A percentile compares a stretch with the other conserved stretches of the same genome.
These are phyloP conservation scores for Alternaria sp. DNA, from an alignment of 2,329 filamentous ascomycete genomes.

Conservation along the genomic window DNA sequence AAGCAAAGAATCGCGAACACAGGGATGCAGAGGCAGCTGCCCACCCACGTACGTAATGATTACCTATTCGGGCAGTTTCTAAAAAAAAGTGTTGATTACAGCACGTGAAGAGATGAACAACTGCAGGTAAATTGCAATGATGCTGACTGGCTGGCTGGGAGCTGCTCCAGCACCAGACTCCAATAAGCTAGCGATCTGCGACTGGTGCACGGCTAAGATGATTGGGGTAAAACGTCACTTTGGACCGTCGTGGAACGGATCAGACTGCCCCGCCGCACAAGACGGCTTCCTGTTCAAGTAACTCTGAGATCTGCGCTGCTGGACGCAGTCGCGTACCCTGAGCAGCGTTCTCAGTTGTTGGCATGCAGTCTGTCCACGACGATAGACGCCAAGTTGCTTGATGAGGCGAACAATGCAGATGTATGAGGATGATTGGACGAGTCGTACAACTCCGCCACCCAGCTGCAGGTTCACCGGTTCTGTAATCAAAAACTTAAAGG, in stretches of 20 bases:
- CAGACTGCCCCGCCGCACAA: not conserved
- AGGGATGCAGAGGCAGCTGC: too few species aligned
- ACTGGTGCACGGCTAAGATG: not conserved
- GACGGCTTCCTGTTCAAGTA: too few species aligned
- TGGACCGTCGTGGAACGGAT: not conserved
- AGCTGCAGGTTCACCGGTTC: not conserved
- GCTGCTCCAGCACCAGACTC: not conserved
- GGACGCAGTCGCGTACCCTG: too few species aligned
- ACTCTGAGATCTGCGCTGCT: too few species aligned
- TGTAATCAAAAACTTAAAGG: not conserved
- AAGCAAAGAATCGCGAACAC: too few species aligned
- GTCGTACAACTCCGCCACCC: not conserved
- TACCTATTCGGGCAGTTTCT: not conserved
- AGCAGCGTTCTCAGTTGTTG: too few species aligned
- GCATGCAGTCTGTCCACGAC: not conserved
- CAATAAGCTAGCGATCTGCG: not conserved
- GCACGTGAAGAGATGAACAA: too few species aligned
- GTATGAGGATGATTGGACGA: not conserved
- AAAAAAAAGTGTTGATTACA: not conserved
- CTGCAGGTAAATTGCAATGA: not conserved
- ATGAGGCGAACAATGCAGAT: not conserved
- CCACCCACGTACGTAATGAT: not conserved
- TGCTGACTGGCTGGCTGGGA: not conserved
- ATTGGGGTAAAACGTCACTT: not conserved
- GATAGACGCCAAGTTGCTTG: not conserved